Evolutionary conservation across 352 stramenopile genomes (phyloP), one percentile per base, ranked within the genome.

Genomic region (Peronospora destructor): DNA sequence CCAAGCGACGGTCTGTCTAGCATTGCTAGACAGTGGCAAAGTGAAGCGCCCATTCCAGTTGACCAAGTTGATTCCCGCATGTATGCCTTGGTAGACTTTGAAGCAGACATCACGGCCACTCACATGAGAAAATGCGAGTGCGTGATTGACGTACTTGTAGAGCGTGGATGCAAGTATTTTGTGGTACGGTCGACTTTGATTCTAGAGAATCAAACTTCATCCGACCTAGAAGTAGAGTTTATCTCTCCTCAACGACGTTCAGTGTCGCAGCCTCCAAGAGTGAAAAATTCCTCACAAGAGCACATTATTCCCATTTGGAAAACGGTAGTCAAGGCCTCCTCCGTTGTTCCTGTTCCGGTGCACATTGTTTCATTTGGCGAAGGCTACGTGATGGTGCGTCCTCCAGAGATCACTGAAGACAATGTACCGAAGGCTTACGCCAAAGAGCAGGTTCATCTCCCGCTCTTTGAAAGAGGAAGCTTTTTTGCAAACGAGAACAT

Each of bases 101-200:
- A 87, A 62, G 60, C 62, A 2, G 77, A 87, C 29, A 49, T 59
- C 13, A 56, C 61, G 4, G 63, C 65, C 2, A 61, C 59, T 4
- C 59, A 60, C 32, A 76, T 84, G 57, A 69, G 73, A 32, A 88
- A 88, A 42, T 92, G 81, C 29, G 84, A 94, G 54, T 91, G 82
- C 41, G 73, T 90, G 26, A 88, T 94, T 47, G 84, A 92, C 40
- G 81, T 94, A 3, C 49, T 89, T 10, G 73, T 94, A 6, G 77
- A 94, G 45, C 76, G 75, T 34, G 84, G 84, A n/a, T 89, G 78
- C 61, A 94, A 94, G 52, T 81, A 86, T 49, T 89, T 94, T 45
- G 77, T 91, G 14, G 78, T 94, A 13, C 80, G 83, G 1, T 92
- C 81, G 5, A 87, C 80, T 8, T 51, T 89, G 45, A 54, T 89